Base-by-base conservation (phyloP, 257 asterid genomes). In the Handroanthus guayacan region DNA sequence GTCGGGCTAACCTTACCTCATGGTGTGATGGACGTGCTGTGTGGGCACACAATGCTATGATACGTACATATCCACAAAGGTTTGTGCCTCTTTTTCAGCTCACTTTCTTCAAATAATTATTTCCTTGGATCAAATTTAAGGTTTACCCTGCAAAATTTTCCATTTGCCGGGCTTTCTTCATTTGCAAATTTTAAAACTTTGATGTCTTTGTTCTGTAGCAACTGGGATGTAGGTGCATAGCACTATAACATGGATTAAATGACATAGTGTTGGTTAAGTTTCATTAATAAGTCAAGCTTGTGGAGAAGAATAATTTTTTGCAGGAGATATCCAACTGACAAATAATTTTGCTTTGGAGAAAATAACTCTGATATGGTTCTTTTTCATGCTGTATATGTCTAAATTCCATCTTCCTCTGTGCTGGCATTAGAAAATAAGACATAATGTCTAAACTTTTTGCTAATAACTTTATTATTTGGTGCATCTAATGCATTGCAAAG, bases 1-100 rank as follows among this genome's bases (percentile, higher is more conserved):
- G 91, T 79, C 89, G 99, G 75, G 99, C 99, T 78, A 95, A 95
- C 72, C 89, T 95, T 76, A 91, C 99, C 60, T 91, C 91, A 79
- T 95, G 99, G 99, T 93, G 97, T 25, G 89, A 90, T 82, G 98
- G 88, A 37, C 89, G 91, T 68, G 79, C 90, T 78, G 96, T 92
- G 43, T 85, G 89, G 69, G 96, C 89, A 75, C 95, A 93, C 51
- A 92, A 92, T 81, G 92, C 96, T 44, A 92, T 92, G 97, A 88
- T 90, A 55, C 97, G 95, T 3, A 90, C 96, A 51, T 92, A 74
- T 90, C 95, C 72, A 89, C 97, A 37, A 95, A 95, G 98, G 98
- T 93, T 50, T n/a, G 82, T 72, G 54, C 72, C 11, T 82, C 18
- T 45, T 84, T 86, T 14, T 86, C 86, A 87, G 86, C 84, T 74